Percentiles rank a stretch among this genome's conserved stretches.
Evolutionary conservation across 2,329 filamentous ascomycete species (phyloP).

Genomic region (Scedosporium apiospermum): DNA sequence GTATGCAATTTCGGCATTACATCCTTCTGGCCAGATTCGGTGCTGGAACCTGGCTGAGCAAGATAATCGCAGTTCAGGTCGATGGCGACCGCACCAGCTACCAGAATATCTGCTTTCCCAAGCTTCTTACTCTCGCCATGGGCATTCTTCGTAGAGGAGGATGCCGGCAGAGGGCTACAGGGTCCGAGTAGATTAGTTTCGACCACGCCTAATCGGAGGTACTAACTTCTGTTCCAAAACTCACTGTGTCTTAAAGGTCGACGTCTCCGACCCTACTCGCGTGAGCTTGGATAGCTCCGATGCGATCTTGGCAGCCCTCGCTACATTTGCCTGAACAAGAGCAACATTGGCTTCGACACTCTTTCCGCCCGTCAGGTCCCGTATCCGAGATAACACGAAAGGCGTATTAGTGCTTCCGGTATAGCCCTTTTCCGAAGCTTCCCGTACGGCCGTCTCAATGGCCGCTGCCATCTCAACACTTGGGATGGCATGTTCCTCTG

Average conservation of each 20-base stretch:
- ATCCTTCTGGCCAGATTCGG: slow-evolving; percentile 16
- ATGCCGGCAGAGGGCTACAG: background rate
- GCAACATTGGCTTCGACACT: slow-evolving; percentile 68
- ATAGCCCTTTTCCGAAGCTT: slow-evolving; percentile 55
- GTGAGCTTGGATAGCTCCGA: slow-evolving; percentile 33
- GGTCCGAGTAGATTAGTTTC: background rate
- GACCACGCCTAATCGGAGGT: too few relatives aligned
- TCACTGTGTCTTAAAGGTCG: slow-evolving; percentile 2
- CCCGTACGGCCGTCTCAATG: slow-evolving; percentile 58
- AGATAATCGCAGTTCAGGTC: slow-evolving; percentile 77
- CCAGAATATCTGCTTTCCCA: slow-evolving; percentile 54
- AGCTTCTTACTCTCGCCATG: slow-evolving; percentile 1
- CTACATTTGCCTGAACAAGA: slow-evolving; percentile 43
- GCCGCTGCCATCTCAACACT: slow-evolving; percentile 59
- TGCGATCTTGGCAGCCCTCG: slow-evolving; percentile 44
- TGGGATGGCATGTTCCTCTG: slow-evolving; percentile 58
- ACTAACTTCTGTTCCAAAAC: background rate
- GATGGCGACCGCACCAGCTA: slow-evolving; percentile 82
- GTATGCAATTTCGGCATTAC: slow-evolving; percentile 53
- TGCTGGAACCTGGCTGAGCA: slow-evolving; percentile 3
- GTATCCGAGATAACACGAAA: slow-evolving; percentile 70
- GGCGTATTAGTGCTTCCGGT: slow-evolving; percentile 75
- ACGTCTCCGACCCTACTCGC: background rate
- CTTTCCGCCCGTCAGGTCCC: slow-evolving; percentile 62
- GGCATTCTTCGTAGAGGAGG: background rate